phyloP scores from a whole-genome alignment of 108 stramenopile genomes.

The Nitzschia putrida region DNA sequence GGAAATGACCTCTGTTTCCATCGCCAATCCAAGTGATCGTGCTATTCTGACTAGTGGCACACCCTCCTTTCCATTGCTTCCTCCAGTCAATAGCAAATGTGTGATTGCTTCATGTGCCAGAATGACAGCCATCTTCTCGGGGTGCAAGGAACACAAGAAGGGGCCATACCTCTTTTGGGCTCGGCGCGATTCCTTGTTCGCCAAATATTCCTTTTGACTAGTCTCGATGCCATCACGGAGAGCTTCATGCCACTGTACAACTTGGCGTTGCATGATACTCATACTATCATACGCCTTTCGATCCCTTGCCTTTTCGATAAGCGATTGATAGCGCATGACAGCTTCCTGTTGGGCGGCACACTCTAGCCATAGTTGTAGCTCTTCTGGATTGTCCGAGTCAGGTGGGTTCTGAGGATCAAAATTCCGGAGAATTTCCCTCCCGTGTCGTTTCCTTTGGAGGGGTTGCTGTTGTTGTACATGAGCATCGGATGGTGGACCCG shows the following conservation, averaged over 20 bases:
- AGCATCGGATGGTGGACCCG: not conserved
- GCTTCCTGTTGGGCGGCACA: slow-evolving; percentile 75
- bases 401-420: slow-evolving; percentile 27
- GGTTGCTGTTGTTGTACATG: not conserved
- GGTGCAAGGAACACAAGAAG: slow-evolving; percentile 74
- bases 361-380: slow-evolving; percentile 77
- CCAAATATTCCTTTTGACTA: slow-evolving; percentile 69
- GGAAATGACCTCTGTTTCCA: slow-evolving; percentile 86
- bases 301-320: slow-evolving; percentile 65
- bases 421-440: slow-evolving; percentile 35
- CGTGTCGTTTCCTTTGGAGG: not conserved
- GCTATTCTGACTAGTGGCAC: slow-evolving; percentile 62
- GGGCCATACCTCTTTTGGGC: slow-evolving; percentile 78
- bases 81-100: slow-evolving; percentile 37
- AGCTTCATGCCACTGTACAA: slow-evolving; percentile 80
- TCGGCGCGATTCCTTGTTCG: slow-evolving; percentile 35
- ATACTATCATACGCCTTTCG: slow-evolving; percentile 69
- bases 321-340: slow-evolving; percentile 46
- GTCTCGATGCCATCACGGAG: slow-evolving; percentile 62
- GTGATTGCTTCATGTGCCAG: slow-evolving; percentile 77
- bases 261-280: slow-evolving; percentile 60
- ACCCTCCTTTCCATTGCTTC: slow-evolving; percentile 40
- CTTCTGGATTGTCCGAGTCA: slow-evolving; percentile 29
- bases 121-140: slow-evolving; percentile 90
- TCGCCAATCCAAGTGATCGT: slow-evolving; percentile 59